Conservation (phyloP, 176 grass and related monocot genomes). For the Avena insularis region DNA sequence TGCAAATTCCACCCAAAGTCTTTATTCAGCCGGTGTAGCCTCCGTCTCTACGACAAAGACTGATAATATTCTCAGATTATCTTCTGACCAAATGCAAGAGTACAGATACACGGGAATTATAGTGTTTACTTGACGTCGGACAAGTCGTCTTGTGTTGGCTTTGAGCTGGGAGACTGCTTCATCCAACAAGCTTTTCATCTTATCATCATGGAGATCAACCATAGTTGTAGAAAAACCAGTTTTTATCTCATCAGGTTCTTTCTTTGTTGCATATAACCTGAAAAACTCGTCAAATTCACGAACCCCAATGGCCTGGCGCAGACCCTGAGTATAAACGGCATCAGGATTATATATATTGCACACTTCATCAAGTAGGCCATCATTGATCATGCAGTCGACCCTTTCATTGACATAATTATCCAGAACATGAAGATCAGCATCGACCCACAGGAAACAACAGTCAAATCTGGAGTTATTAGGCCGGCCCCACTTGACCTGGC, state of each 20-base stretch:
- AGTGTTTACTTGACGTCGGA: conserved; percentile 81
- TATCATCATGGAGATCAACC: conserved; percentile 42
- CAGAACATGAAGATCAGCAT: conserved; percentile 76
- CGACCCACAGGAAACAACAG: conserved; percentile 92
- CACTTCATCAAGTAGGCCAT: conserved; percentile 79
- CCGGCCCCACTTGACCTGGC: conserved; percentile 83
- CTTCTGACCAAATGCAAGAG: conserved; percentile 29
- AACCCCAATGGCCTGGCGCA: conserved; percentile 87
- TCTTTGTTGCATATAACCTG: conserved; percentile 52
- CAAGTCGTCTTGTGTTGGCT: conserved; percentile 79
- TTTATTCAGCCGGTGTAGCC: conserved; percentile 65
- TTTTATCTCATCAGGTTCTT: conserved; percentile 36
- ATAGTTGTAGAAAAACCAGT: conserved; percentile 9
- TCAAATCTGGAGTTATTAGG: conserved; percentile 68
- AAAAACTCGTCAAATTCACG: conserved; percentile 90
- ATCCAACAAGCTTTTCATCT: conserved; percentile 66
- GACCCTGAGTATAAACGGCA: conserved; percentile 79
- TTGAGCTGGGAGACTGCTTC: conserved; percentile 80
- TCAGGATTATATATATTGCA: conserved; percentile 64
- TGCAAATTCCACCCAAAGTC: conserved; percentile 90
- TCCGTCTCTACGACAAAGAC: conserved; percentile 52
- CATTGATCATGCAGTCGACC: conserved; percentile 84
- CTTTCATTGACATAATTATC: conserved; percentile 78
- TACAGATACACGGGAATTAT: conserved; percentile 27
- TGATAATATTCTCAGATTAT: neutral